Base-by-base conservation (phyloP, 495 filamentous ascomycete species). In the Apodospora peruviana region DNA sequence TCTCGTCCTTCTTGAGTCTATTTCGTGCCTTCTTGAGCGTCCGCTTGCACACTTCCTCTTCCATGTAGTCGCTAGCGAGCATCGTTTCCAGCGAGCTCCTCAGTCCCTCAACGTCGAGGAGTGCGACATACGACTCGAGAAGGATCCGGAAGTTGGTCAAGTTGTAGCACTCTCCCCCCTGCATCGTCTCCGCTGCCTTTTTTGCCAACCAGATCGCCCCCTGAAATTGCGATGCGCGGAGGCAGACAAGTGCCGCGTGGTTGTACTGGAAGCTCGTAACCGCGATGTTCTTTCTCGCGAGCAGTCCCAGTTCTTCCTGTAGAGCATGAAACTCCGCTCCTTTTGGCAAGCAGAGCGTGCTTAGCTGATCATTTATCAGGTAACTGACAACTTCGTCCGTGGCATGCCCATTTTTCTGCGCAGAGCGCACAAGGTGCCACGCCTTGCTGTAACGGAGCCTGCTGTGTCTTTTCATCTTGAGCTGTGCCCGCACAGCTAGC, bases 401-500 rank as follows among this genome's bases (percentile, higher is more conserved):
- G n/a, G n/a, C 66, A 5, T 60, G 36, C 12, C 71, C 70, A 17
- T 59, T 29, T 10, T 42, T 12, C 21, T 71, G 53, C 0, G 67
- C 67, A 10, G 40, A 40, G 8, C 50, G 55, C 1, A 79, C 61
- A 10, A 76, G 50, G 18, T 27, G 20, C 14, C 65, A 58, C 2
- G 69, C 60, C n/a, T n/a, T n/a, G n/a, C n/a, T n/a, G n/a, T n/a
- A n/a, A n/a, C n/a, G n/a, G n/a, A n/a, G n/a, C n/a, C n/a, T n/a
- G n/a, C n/a, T n/a, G n/a, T n/a, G n/a, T n/a, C 27, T 32, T 32
- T 7, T 38, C n/a, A 47, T 45, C 20, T 48, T 47, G 45, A 75
- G 49, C 8, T 60, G 55, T 11, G 75, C 75, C 18, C 60, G 53
- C 16, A 76, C 60, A 17, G 72, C 74, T 8, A 74, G 45, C 9